Base-by-base conservation (phyloP, 2,329 filamentous ascomycete species). In the Neopestalotiopsis clavispora region DNA sequence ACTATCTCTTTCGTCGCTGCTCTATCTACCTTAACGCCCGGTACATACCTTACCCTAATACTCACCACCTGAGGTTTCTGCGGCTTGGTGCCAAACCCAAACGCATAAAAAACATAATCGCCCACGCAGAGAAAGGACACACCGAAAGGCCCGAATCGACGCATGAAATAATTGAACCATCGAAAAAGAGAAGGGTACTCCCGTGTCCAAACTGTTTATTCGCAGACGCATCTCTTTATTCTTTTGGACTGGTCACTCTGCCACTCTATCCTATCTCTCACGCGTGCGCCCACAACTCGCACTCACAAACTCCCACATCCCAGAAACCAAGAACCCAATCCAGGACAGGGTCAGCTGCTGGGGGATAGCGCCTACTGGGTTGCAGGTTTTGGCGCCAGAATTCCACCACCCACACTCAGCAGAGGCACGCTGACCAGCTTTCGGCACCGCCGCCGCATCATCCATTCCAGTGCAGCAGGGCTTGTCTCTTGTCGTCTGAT, bases 311-410 rank as follows among this genome's bases (percentile, higher is more conserved):
- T 60, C 57, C 28, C 57, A 13, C 57, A 45, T 56, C 62, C 34
- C 52, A 40, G n/a, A 38, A 38, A 17, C 40, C 30, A 42, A 9
- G n/a, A 23, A 63, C 14, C 17, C 32, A 23, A n/a, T 38, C 65
- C 42, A 52, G 64, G 65, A 59, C 56, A 67, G 32, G 65, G 65
- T 67, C 65, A 67, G 34, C 65, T 58, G 34, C 20, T 67, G 65
- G 56, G 45, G 65, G 32, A 49, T 38, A 32, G 56, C 65, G 65
- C 65, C 45, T 59, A 67, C 65, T 60, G 65, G 45, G 23, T 67
- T 60, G 65, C 65, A 67, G 65, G 52, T 45, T 67, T 60, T 32
- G 34, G 56, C 65, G 52, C 30, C 38, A 23, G 38, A 60, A 40
- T 67, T 45, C 63, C 63, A 66, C 45, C 42, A 59, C 32, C 30